These are phyloP conservation scores for Magnaporthales sp. DNA, from an alignment of 2,329 filamentous ascomycete species.

Conservation along the genomic window DNA sequence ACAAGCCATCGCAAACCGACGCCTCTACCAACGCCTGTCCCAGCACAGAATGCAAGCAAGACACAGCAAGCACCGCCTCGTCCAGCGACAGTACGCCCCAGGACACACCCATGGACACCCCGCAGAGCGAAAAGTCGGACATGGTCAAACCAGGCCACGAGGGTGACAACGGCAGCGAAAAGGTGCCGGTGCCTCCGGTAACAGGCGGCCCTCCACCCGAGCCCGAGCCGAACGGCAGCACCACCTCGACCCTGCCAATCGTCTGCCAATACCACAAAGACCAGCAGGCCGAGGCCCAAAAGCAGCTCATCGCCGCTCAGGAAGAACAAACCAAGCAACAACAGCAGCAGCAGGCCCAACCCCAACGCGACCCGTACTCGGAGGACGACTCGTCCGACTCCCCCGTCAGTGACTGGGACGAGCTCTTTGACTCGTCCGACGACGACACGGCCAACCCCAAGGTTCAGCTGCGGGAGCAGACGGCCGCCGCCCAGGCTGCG, in stretches of 20 bases:
- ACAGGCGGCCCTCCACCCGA: constrained; percentile 10
- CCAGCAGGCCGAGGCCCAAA: constrained; percentile 1
- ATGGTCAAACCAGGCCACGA: constrained; percentile 8
- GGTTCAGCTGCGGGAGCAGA: constrained; percentile 33
- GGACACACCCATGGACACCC: constrained; percentile 19
- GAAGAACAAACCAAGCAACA: background rate
- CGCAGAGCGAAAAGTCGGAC: constrained; percentile 15
- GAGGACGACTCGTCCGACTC: constrained; percentile 50
- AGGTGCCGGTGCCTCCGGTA: constrained; percentile 24
- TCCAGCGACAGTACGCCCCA: constrained; percentile 15
- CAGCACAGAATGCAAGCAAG: constrained; percentile 10
- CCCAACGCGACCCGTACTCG: constrained; percentile 26
- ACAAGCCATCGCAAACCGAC: constrained; percentile 11
- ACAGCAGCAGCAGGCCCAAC: constrained; percentile 15
- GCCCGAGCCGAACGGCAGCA: background rate
- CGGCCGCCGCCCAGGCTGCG: constrained; percentile 25
- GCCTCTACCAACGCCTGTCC: background rate
- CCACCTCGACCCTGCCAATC: background rate
- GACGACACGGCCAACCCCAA: constrained; percentile 31
- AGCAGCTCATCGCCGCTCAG: background rate
- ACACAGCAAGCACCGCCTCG: constrained; percentile 12
- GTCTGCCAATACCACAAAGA: constrained; percentile 6
- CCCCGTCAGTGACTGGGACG: constrained; percentile 50
- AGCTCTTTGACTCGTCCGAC: constrained; percentile 45
- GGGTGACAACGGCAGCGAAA: constrained; percentile 16